Evolutionary conservation across 1,139 yeast genomes (phyloP), one percentile per base, ranked within the genome.

Genomic region (Candida sanyaensis): DNA sequence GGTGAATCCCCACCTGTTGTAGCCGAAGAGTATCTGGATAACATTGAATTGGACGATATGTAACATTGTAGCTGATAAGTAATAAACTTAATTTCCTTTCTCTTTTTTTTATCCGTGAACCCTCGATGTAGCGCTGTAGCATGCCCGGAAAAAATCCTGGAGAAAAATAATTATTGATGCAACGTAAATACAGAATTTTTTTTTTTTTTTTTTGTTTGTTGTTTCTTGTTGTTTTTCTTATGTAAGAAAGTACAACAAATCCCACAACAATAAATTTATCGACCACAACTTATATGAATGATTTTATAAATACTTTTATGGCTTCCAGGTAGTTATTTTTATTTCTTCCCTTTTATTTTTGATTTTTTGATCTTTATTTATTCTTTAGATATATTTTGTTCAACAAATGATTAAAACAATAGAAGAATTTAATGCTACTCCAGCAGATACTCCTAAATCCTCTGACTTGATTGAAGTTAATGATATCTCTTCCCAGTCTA

Each of bases 21-120:
- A 21, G 41, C 37, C 6, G 50, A 45, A 26, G 44, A 43, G 31
- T 34, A 46, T 17, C 44, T 41, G 13, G 57, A 54, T 39, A 50
- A 48, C 21, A 56, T 57, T 46, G 60, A 57, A 47, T 49, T 57
- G 45, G 55, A 55, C 30, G 57, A 56, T 44, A 44, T 56, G 42
- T 50, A 46, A 42, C 38, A 24, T 32, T 29, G 41, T 39, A 39
- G 33, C 17, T 31, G 17, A 12, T 11, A 29, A 11, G n/a, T 29
- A 29, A 28, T 28, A 28, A 28, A 8, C 4, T 8, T 28, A 8
- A 10, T 28, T 28, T 28, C 30, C 4, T 28, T 28, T 28, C 30
- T 28, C n/a, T n/a, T n/a, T 28, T 28, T 28, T 28, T 28, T 28
- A 8, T 28, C 11, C 6, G n/a, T 5, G 17, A 31, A 31, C 33